Percentiles rank a stretch among this genome's conserved stretches.
Conservation (phyloP, 2,329 filamentous ascomycete species). For the Furcasterigmium furcatum region DNA sequence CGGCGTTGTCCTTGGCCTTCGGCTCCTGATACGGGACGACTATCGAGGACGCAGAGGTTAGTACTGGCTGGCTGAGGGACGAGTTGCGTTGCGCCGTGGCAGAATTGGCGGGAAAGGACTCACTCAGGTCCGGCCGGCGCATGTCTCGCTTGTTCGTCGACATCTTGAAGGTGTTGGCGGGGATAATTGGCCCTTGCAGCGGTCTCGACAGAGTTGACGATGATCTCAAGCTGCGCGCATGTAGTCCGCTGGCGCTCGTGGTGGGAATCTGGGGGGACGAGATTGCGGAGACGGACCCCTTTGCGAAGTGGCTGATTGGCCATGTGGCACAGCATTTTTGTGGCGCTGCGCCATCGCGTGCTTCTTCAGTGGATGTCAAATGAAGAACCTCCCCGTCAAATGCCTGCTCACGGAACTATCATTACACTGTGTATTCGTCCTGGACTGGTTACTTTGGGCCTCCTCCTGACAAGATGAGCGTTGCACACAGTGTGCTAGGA, state of each 20-base stretch:
- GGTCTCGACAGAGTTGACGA: neutral
- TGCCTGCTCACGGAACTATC: too few species aligned
- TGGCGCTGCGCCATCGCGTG: too few species aligned
- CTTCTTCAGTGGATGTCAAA: too few species aligned
- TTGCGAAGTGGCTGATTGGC: too few species aligned
- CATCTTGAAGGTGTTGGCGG: conserved; percentile 38
- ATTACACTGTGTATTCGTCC: too few species aligned
- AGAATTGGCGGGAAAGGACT: conserved; percentile 20
- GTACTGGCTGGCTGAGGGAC: conserved; percentile 2
- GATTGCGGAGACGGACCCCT: neutral
- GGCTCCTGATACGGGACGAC: conserved; percentile 88
- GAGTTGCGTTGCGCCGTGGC: neutral
- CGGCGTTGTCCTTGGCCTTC: conserved; percentile 57
- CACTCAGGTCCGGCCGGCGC: conserved; percentile 71
- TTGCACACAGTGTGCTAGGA: too few species aligned
- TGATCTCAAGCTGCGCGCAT: neutral
- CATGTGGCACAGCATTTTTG: neutral
- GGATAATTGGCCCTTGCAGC: neutral
- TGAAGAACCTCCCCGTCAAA: too few species aligned
- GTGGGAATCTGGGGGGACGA: neutral
- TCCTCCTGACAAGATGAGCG: too few species aligned
- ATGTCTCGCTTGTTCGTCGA: conserved; percentile 67
- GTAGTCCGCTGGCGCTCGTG: neutral
- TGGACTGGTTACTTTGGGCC: too few species aligned
- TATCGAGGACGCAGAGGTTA: conserved; percentile 30